Evolutionary conservation across 805 yeast species (phyloP).

Genomic region (Priceomyces fermenticarens): DNA sequence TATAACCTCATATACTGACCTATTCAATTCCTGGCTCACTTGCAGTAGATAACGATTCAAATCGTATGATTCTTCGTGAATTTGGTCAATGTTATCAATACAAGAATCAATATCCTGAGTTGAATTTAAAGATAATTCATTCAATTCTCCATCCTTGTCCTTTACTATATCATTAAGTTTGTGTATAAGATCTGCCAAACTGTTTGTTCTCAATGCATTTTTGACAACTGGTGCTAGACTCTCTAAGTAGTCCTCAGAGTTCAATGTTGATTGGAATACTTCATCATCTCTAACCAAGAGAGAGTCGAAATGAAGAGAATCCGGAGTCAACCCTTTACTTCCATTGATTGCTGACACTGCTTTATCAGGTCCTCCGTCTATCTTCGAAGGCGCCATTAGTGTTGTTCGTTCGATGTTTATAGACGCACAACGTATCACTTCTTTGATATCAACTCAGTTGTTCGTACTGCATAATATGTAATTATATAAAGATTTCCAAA

Average conservation of each 20-base stretch:
- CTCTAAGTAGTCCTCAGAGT: conserved; percentile 70
- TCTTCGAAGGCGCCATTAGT: conserved; percentile 10
- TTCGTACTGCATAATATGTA: too few relatives aligned
- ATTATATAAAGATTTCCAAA: too few relatives aligned
- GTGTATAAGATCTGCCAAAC: conserved; percentile 54
- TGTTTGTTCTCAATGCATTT: conserved; percentile 53
- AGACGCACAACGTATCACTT: too few relatives aligned
- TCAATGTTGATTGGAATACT: conserved; percentile 44
- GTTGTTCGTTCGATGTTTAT: too few relatives aligned
- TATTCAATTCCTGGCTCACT: conserved; percentile 56
- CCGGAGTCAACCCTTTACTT: conserved; percentile 10
- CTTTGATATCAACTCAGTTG: too few relatives aligned
- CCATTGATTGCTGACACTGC: conserved; percentile 1
- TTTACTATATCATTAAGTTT: conserved; percentile 55
- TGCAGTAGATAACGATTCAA: conserved; percentile 54
- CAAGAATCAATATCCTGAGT: conserved; percentile 57
- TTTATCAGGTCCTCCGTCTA: conserved; percentile 5
- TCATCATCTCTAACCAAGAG: conserved; percentile 39
- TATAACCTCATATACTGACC: conserved; percentile 65
- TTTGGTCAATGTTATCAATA: conserved; percentile 58
- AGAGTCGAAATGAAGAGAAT: conserved; percentile 32
- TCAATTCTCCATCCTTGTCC: conserved; percentile 61
- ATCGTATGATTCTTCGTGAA: conserved; percentile 54
- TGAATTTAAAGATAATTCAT: conserved; percentile 57
- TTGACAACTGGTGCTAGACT: conserved; percentile 75